Base-by-base conservation (phyloP, 2,329 filamentous ascomycete genomes). In the Calonectria pseudoturangicola region DNA sequence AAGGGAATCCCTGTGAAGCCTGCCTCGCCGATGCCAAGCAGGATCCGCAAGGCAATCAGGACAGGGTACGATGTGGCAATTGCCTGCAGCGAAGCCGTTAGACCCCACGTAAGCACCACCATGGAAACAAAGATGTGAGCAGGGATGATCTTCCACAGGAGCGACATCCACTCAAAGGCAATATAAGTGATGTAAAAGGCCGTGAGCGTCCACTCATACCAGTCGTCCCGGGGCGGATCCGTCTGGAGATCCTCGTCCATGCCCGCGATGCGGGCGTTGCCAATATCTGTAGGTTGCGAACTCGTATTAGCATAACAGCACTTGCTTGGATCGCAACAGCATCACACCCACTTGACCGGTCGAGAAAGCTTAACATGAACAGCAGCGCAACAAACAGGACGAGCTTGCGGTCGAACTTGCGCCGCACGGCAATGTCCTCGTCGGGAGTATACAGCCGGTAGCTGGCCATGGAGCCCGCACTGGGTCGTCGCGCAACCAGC, bases 311-410 rank as follows among this genome's bases (percentile, higher is more conserved):
- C 33, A 33, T 25, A 43, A 18, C n/a, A 25, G 5, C n/a, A 25
- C 45, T 39, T 18, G 2, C 15, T 27, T 33, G 18, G 21, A 21
- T 33, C 10, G 33, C n/a, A 15, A 27, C 9, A 2, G 2, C 16
- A 25, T 25, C 27, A 45, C n/a, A 86, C 88, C 74, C 86, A 95
- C 94, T 98, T 21, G 94, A 96, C 76, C 95, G 89, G 83, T 98
- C 95, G 76, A 98, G 85, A 81, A 98, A 98, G 74, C 92, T 93
- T 74, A 98, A 87, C 87, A 97, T 90, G 82, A 97, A 98, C 15
- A 98, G 88, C 71, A 96, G 82, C 13, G 94, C 93, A 75, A 98
- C 89, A 81, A 98, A 97, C 1, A 94, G 82, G 7, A 98, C 94
- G 66, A 98, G 88, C 75, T 89, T 91, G 69, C 91, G 88, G 82